Evolutionary conservation across 345 rosid genomes (phyloP).

Genomic region (Arabis hirsuta): DNA sequence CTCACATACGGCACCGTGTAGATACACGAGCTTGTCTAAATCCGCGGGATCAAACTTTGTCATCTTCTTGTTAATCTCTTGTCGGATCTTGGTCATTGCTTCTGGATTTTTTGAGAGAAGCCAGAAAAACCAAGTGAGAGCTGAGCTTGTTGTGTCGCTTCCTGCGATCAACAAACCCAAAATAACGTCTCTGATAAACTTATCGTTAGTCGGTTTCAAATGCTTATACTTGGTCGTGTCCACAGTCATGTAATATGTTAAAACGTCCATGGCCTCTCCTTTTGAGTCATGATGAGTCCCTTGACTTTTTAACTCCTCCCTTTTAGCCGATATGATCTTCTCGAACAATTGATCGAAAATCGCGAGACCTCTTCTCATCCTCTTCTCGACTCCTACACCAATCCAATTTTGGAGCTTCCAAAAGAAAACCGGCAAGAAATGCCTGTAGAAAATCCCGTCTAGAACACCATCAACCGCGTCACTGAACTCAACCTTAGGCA

Average conservation of each 20-base stretch:
- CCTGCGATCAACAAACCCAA: constrained; percentile 51
- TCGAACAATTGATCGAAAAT: constrained; percentile 10
- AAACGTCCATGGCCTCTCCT: constrained; percentile 39
- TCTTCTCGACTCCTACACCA: constrained; percentile 46
- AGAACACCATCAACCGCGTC: constrained; percentile 41
- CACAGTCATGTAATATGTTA: constrained; percentile 42
- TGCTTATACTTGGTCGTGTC: constrained; percentile 12
- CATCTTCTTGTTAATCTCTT: constrained; percentile 43
- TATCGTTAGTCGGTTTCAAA: constrained; percentile 17
- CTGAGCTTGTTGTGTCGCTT: constrained; percentile 40
- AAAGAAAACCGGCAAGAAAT: constrained; percentile 22
- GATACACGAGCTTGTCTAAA: constrained; percentile 38
- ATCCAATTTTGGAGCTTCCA: constrained; percentile 49
- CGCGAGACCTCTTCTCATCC: constrained; percentile 36
- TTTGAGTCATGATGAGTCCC: neutral
- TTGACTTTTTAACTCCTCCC: constrained; percentile 23
- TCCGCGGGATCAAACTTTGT: neutral
- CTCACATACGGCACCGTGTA: constrained; percentile 45
- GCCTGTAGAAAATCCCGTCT: constrained; percentile 35
- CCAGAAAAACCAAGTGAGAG: constrained; percentile 58
- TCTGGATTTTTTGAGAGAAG: constrained; percentile 44
- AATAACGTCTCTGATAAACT: constrained; percentile 52
- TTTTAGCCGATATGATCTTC: constrained; percentile 36
- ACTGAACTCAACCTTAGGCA: constrained; percentile 36
- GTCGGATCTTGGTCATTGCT: constrained; percentile 43